Evolutionary conservation across 176 grass and related monocot species (phyloP), one percentile per base, ranked within the genome.

Genomic region (Cocos nucifera): DNA sequence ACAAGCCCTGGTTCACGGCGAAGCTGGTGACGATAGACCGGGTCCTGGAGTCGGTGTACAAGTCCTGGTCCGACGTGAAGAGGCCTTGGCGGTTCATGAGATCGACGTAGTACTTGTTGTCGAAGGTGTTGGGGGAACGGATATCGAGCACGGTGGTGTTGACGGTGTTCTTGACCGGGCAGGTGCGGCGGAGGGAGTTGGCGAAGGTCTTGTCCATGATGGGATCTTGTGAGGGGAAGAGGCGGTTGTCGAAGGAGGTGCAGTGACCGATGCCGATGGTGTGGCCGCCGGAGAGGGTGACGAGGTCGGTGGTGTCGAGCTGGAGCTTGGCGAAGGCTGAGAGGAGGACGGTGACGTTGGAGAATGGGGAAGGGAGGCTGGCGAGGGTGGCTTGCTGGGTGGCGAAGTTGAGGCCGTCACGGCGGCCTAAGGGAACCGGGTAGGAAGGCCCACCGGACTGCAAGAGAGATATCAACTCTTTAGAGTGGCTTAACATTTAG

Each of bases 81-180:
- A 85, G 58, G 0, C 72, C 82, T 51, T 76, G 62, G 49, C 15
- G 69, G 0, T 68, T 77, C 30, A 58, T 32, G 0, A 85, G 82
- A 57, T 80, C 72, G 22, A 72, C 70, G 72, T 76, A 85, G 63
- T 85, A 85, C 61, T 58, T 67, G 77, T 85, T 85, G 82, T 85
- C 82, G 72, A 85, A 85, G 2, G 12, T n/a, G 56, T 75, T 9
- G 10, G 77, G 72, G 2, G 82, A 67, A 4, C 48, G 57, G 7
- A 76, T 61, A 62, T 85, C 82, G 3, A 80, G 66, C 9, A 6
- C 18, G 56, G 70, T 69, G 5, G 22, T 30, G 1, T 52, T 66
- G 16, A 21, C 25, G 24, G 51, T 35, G 30, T 0, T 1, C 52
- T 61, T 56, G 8, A 0, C 2, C 50, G 71, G 57, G 77, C 82